Percentiles rank a stretch among this genome's conserved stretches.
Evolutionary conservation across 1,139 yeast species (phyloP).

Genomic region (Scheffersomyces segobiensis): DNA sequence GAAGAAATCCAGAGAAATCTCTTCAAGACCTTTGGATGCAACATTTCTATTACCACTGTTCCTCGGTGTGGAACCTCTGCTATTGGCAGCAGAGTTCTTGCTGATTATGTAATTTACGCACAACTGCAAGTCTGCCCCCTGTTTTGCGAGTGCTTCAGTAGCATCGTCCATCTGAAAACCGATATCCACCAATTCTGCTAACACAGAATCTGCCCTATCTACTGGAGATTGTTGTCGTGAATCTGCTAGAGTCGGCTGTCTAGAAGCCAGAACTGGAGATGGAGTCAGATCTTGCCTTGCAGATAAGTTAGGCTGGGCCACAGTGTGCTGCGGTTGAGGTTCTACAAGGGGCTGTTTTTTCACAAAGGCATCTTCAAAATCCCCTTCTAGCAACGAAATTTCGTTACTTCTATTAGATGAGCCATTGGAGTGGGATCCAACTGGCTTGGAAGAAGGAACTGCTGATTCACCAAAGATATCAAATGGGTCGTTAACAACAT

Average conservation of each 20-base stretch:
- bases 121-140: conserved; percentile 61
- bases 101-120: conserved; percentile 73
- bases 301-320: not conserved
- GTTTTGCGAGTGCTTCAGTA: conserved; percentile 54
- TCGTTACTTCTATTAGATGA: conserved; percentile 21
- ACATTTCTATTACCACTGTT: not conserved
- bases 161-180: conserved; percentile 71
- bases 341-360: not conserved
- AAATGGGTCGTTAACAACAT: conserved; percentile 7
- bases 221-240: not conserved
- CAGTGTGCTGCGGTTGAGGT: not conserved
- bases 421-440: not conserved
- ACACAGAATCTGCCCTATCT: conserved; percentile 45
- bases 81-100: conserved; percentile 5
- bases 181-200: conserved; percentile 77
- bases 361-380: conserved; percentile 39
- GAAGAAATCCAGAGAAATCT: conserved; percentile 62
- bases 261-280: conserved; percentile 2
- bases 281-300: not conserved
- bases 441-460: not conserved
- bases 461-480: conserved; percentile 4
- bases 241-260: not conserved
- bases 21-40: conserved; percentile 18
- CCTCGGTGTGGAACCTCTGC: not conserved
- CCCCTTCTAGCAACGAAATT: conserved; percentile 39